Evolutionary conservation across 768 basidiomycete genomes (phyloP).

Genomic region (Candolleomyces eurysporus): DNA sequence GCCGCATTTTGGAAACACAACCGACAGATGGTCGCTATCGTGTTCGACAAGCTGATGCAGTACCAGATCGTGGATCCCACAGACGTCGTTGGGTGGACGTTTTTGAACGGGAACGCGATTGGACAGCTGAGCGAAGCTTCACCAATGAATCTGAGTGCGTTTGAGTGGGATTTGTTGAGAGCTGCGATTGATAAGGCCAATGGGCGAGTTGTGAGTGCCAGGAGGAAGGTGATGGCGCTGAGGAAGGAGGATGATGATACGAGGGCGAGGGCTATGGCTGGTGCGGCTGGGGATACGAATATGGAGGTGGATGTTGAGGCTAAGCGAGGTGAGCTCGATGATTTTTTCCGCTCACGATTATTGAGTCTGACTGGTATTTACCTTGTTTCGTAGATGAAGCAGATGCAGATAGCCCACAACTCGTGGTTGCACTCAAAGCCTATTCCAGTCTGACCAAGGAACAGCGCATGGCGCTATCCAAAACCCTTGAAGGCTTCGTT

Average conservation of each 20-base stretch:
- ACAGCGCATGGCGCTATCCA: constrained; percentile 69
- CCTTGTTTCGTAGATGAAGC: constrained; percentile 34
- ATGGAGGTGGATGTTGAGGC: constrained; percentile 75
- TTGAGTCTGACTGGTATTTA: background rate
- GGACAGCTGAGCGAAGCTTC: constrained; percentile 37
- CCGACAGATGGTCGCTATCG: constrained; percentile 85
- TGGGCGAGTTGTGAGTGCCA: constrained; percentile 78
- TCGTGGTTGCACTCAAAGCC: constrained; percentile 73
- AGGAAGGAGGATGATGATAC: constrained; percentile 89
- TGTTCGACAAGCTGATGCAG: constrained; percentile 97
- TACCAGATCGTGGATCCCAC: constrained; percentile 96
- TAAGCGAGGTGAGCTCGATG: constrained; percentile 38
- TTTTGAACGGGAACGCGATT: constrained; percentile 51
- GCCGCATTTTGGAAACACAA: constrained; percentile 83
- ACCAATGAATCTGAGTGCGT: constrained; percentile 48
- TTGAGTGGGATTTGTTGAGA: constrained; percentile 85
- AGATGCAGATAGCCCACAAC: constrained; percentile 58
- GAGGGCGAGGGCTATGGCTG: constrained; percentile 71
- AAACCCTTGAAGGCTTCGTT: constrained; percentile 77
- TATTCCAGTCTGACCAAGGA: constrained; percentile 72
- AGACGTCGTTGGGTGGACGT: constrained; percentile 87
- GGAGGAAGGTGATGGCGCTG: constrained; percentile 68
- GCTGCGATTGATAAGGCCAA: constrained; percentile 88
- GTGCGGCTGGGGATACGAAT: constrained; percentile 41
- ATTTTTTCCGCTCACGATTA: background rate